Evolutionary conservation across 805 yeast genomes (phyloP).

Genomic region (Kazachstania viticola): DNA sequence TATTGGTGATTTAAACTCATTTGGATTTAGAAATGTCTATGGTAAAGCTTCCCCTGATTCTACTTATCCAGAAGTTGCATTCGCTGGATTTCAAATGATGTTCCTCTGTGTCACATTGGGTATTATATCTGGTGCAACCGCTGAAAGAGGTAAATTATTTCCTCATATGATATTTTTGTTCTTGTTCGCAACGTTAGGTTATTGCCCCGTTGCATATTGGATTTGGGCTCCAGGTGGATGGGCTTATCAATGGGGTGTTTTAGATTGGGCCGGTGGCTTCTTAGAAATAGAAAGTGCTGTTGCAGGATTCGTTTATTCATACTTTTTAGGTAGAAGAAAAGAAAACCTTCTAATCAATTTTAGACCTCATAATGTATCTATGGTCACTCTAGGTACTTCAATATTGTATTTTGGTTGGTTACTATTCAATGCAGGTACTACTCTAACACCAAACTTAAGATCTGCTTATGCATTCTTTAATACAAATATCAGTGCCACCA

Average conservation of each 20-base stretch:
- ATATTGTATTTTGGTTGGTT: slow-evolving; percentile 94
- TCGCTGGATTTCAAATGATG: slow-evolving; percentile 82
- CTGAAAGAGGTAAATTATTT: slow-evolving; percentile 82
- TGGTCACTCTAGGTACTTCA: slow-evolving; percentile 80
- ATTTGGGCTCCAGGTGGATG: slow-evolving; percentile 90
- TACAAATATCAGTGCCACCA: slow-evolving; percentile 78
- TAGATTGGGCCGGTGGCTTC: slow-evolving; percentile 97
- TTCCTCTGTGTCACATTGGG: slow-evolving; percentile 86
- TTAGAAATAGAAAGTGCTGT: slow-evolving; percentile 89
- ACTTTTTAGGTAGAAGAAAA: slow-evolving; percentile 69
- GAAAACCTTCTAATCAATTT: slow-evolving; percentile 68
- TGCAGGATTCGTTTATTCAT: slow-evolving; percentile 79
- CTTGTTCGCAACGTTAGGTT: slow-evolving; percentile 82
- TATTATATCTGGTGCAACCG: slow-evolving; percentile 83
- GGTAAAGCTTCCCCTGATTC: slow-evolving; percentile 24
- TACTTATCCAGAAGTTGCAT: slow-evolving; percentile 71
- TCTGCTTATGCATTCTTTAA: slow-evolving; percentile 88
- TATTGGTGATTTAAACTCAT: slow-evolving; percentile 75
- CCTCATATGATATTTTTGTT: slow-evolving; percentile 78
- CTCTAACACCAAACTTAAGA: slow-evolving; percentile 68
- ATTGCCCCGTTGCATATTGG: slow-evolving; percentile 94
- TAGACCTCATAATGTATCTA: slow-evolving; percentile 89
- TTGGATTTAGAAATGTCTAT: slow-evolving; percentile 69
- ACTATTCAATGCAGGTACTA: slow-evolving; percentile 87
- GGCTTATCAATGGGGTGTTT: slow-evolving; percentile 85